phyloP scores from a whole-genome alignment of 2,329 filamentous ascomycete species.

The Helicocarpus griseus region DNA sequence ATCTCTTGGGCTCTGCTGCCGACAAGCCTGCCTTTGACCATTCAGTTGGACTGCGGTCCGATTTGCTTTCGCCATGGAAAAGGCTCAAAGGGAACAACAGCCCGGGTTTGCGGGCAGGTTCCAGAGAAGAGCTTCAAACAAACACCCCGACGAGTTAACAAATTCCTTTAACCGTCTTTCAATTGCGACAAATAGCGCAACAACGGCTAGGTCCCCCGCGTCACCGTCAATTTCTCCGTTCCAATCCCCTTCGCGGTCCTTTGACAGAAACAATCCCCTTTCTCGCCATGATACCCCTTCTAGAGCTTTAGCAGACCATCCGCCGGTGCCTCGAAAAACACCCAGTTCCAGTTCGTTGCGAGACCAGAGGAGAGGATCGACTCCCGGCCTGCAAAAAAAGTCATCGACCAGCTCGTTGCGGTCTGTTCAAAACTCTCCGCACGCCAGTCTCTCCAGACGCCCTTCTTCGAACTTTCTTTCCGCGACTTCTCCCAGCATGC shows the following conservation, averaged over 20 bases:
- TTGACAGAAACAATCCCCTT: background rate
- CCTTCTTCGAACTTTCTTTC: constrained; percentile 21
- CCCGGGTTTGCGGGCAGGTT: background rate
- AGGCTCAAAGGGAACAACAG: background rate
- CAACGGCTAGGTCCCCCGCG: background rate
- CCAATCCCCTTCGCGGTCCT: background rate
- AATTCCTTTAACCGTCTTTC: constrained; percentile 5
- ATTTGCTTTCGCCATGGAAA: background rate
- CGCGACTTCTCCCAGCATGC: constrained; percentile 20
- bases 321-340: constrained; percentile 20
- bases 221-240: background rate
- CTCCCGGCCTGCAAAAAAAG: constrained; percentile 28
- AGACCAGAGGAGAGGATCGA: constrained; percentile 28
- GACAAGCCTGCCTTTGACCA: background rate
- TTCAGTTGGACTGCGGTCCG: background rate
- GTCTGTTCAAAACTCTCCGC: constrained; percentile 24
- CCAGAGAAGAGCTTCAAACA: constrained; percentile 1
- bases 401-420: constrained; percentile 29
- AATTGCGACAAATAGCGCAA: constrained; percentile 2
- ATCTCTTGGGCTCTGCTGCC: background rate
- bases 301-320: constrained; percentile 8
- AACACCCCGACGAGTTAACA: background rate
- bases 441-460: constrained; percentile 24
- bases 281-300: constrained; percentile 11
- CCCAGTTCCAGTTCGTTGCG: constrained; percentile 27